phyloP scores from a whole-genome alignment of 768 basidiomycete genomes.

The Trametes meyenii region DNA sequence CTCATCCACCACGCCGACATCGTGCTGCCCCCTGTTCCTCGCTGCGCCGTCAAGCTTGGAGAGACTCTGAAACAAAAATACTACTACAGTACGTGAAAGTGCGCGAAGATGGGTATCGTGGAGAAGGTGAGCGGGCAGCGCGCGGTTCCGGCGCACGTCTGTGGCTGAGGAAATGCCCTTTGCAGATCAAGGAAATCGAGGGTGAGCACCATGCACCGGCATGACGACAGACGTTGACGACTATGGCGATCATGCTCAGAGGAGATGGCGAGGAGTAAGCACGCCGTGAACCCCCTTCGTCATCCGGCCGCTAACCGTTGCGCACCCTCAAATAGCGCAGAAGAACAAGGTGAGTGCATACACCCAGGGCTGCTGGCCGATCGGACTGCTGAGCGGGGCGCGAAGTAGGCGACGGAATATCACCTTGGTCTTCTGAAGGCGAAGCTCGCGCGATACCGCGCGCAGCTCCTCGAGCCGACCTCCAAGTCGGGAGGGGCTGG shows the following conservation, averaged over 20 bases:
- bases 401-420: conserved; percentile 82
- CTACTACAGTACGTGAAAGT: not conserved
- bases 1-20: conserved; percentile 4
- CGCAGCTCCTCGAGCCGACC: conserved; percentile 90
- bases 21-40: not conserved
- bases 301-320: not conserved
- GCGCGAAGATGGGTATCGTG: conserved; percentile 79
- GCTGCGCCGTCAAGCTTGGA: not conserved
- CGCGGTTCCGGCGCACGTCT: not conserved
- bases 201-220: conserved; percentile 50
- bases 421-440: conserved; percentile 93
- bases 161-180: conserved; percentile 1
- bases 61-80: not conserved
- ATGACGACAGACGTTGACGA: not conserved
- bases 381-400: conserved; percentile 9
- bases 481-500: conserved; percentile 81
- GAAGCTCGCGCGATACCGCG: conserved; percentile 91
- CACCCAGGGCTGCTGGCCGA: not conserved
- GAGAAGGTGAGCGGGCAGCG: conserved; percentile 66
- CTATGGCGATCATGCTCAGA: conserved; percentile 46
- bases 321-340: conserved; percentile 59
- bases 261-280: conserved; percentile 97
- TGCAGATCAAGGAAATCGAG: conserved; percentile 93
- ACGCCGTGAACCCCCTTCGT: too few species aligned
- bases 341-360: conserved; percentile 84